These are phyloP conservation scores for Syzygium syzygioides DNA, from an alignment of 441 rosid genomes.

Conservation along the genomic window DNA sequence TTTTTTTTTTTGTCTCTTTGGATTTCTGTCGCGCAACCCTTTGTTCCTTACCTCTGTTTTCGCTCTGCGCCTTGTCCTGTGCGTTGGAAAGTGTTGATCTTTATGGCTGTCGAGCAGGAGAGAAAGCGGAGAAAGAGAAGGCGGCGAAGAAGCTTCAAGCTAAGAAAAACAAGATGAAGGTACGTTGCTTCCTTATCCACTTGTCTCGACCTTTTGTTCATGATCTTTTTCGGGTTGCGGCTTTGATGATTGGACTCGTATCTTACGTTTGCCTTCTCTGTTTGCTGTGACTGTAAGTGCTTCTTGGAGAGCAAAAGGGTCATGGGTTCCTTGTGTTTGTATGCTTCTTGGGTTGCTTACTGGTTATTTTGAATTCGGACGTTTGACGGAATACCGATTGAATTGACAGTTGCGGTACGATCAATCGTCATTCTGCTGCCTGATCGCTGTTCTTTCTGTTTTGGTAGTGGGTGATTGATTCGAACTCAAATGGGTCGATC, in stretches of 20 bases:
- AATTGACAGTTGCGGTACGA: neutral
- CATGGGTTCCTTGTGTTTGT: neutral
- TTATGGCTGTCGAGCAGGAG: conserved; percentile 38
- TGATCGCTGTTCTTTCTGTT: neutral
- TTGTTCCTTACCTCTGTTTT: neutral
- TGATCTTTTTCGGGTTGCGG: neutral
- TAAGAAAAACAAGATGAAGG: conserved; percentile 94
- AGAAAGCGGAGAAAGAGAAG: conserved; percentile 68
- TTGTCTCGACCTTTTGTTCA: neutral
- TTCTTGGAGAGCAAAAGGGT: neutral
- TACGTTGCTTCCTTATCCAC: conserved; percentile 9
- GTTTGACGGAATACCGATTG: neutral
- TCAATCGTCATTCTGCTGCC: neutral
- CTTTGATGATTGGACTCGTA: neutral
- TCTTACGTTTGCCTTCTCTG: neutral
- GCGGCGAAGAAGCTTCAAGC: conserved; percentile 61
- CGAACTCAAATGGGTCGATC: neutral
- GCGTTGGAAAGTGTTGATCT: neutral
- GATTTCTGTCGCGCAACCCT: neutral
- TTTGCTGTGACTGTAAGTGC: neutral
- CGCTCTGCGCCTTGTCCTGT: neutral
- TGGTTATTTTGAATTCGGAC: neutral
- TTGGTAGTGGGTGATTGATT: neutral
- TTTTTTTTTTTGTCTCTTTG: neutral
- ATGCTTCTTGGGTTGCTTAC: neutral